phyloP scores from a whole-genome alignment of 1,139 yeast species.

The Pichia sp. region DNA sequence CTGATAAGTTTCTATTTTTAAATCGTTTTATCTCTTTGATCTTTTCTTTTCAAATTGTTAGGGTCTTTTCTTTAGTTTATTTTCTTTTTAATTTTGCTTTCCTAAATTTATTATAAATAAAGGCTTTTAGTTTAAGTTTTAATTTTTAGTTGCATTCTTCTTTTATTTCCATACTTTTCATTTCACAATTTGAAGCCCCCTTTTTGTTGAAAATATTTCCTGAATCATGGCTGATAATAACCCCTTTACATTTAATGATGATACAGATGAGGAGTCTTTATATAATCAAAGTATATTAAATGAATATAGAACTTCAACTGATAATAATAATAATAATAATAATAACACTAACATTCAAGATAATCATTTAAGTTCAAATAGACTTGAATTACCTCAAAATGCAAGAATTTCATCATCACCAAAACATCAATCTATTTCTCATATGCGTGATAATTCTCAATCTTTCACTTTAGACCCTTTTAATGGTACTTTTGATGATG shows the following conservation, averaged over 20 bases:
- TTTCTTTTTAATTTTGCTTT: too few relatives aligned
- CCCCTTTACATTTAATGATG: slow-evolving; percentile 10
- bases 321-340: background rate
- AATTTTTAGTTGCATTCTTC: background rate
- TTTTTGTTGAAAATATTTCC: background rate
- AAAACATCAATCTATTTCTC: slow-evolving; percentile 1
- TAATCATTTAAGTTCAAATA: background rate
- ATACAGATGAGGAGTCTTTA: slow-evolving; percentile 7
- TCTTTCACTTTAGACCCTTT: slow-evolving; percentile 6
- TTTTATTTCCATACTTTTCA: too few relatives aligned
- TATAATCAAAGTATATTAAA: background rate
- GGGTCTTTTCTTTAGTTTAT: too few relatives aligned
- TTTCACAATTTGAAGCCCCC: too few relatives aligned
- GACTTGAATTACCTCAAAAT: slow-evolving; percentile 4
- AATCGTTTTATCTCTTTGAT: too few relatives aligned
- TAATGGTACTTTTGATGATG: too few relatives aligned
- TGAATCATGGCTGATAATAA: background rate
- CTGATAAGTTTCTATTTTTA: too few relatives aligned
- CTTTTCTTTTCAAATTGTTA: too few relatives aligned
- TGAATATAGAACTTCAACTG: background rate
- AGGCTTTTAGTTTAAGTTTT: too few relatives aligned
- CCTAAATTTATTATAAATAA: too few relatives aligned
- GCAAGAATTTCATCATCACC: slow-evolving; percentile 7
- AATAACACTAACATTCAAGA: too few relatives aligned
- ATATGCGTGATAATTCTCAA: slow-evolving; percentile 6